A percentile compares a stretch with the other conserved stretches of the same genome.
phyloP scores from a whole-genome alignment of 2,329 filamentous ascomycete species.

The Calonectria pteridis region DNA sequence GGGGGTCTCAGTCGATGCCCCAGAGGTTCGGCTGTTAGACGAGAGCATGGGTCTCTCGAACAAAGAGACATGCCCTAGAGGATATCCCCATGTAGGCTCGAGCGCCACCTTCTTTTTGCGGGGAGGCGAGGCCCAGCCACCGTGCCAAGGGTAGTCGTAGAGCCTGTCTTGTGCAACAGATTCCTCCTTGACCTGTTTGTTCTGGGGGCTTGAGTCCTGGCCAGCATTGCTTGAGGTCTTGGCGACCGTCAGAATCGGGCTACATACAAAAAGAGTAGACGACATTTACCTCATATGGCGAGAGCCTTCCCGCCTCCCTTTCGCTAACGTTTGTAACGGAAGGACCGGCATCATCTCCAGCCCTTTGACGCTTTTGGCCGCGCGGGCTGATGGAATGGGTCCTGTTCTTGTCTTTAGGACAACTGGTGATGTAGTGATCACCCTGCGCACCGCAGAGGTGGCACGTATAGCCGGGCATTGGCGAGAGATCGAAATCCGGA shows the following conservation, averaged over 20 bases:
- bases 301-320: conserved; percentile 39
- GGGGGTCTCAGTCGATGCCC: background rate
- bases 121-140: background rate
- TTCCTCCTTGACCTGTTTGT: background rate
- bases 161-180: background rate
- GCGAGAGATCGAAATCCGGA: background rate
- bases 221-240: conserved; percentile 1
- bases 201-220: background rate
- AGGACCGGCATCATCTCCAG: background rate
- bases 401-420: conserved; percentile 17
- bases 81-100: conserved; percentile 5
- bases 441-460: conserved; percentile 28
- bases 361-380: background rate
- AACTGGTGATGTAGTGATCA: conserved; percentile 30
- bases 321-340: background rate
- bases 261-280: background rate
- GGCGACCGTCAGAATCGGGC: background rate
- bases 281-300: conserved; percentile 40
- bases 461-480: conserved; percentile 31
- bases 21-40: background rate
- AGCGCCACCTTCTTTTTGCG: background rate
- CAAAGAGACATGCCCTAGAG: background rate
- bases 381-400: background rate
- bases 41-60: background rate
- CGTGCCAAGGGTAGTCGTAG: background rate